Base-by-base conservation (phyloP, 139 green algal species). In the Chlamydomonas incerta region DNA sequence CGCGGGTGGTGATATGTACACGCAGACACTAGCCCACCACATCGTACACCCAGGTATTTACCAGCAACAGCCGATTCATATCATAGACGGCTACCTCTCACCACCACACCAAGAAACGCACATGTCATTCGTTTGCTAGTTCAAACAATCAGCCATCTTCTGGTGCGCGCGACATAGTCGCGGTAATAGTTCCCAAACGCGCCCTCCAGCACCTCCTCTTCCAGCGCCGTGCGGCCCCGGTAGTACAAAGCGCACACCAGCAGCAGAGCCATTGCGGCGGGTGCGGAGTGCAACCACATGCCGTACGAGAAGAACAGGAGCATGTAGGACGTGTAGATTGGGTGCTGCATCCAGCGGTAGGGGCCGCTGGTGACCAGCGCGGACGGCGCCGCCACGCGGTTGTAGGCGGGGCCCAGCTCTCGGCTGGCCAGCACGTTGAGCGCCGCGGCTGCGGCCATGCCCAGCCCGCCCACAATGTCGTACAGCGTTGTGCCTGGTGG, bases 301-400 rank as follows among this genome's bases (percentile, higher is more conserved):
- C 75, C 76, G 68, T 89, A 94, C 17, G 92, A 93, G 15, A 57
- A 71, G 87, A 96, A 96, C 21, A 96, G 80, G 31, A 95, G 80
- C 89, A 95, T 92, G 81, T 96, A 96, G 23, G 86, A 93, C 23
- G 85, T 90, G 85, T 96, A 96, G 26, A 96, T 95, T 0, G 94
- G 94, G 82, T 96, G 94, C 66, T 93, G 92, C 46, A 96, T 41
- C 33, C 60, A 87, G 0, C 46, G 72, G 83, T 96, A 96, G 0
- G 88, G 87, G 8, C 94, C 94, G 35, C 46, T 80, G 1, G 75
- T 96, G 2, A 96, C 91, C 8, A 96, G 82, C 6, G 18, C 55
- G 3, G 88, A 47, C 1, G 94, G 94, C 33, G 82, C 55, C 5
- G 91, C 88, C 5, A 96, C 46, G 17, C 93, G 82, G 75, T 96